Base-by-base conservation (phyloP, 2,329 filamentous ascomycete species). In the Chaetomium sp. region DNA sequence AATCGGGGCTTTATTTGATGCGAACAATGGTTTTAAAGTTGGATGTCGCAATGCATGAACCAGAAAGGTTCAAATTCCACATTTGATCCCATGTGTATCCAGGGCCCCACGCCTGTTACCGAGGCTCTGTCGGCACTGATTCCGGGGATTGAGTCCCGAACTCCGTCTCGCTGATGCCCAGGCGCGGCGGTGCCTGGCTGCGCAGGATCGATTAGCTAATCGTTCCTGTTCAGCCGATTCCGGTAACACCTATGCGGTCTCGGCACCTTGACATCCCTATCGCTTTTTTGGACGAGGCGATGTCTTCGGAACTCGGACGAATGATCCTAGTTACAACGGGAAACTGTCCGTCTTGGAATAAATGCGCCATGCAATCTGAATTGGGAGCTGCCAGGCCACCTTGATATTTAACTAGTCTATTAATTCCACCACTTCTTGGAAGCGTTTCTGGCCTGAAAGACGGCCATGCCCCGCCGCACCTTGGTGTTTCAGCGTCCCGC, bases 91-190 rank as follows among this genome's bases (percentile, higher is more conserved):
- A 60, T 51, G 21, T 50, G 57, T 38, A 60, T 35, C 47, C 42
- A 25, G 19, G 42, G 16, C 27, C 19, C 57, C 29, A 51, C 21
- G 47, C 21, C 42, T 58, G 57, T 58, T 58, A 19, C 57, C 57
- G 57, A 60, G 57, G 57, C 35, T 51, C 57, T 53, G 19, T 53
- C 50, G 50, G 50, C 50, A 53, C 25, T 53, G 16, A 53, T 25
- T 21, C 33, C 38, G 38, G 38, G 38, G 38, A 5, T 42, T n/a
- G 38, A 19, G 3, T 42, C 50, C 50, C 27, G 50, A 53, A 53
- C 13, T 29, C 50, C 50, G 27, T 53, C 23, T 13, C n/a, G 27
- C 27, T 42, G 38, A 42, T 7, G 16, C n/a, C n/a, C n/a, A n/a
- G n/a, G n/a, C n/a, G n/a, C n/a, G 38, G 13, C 38, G 19, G 38